Conservation (phyloP, 2,329 filamentous ascomycete genomes). For the Phialophora verrucosa region DNA sequence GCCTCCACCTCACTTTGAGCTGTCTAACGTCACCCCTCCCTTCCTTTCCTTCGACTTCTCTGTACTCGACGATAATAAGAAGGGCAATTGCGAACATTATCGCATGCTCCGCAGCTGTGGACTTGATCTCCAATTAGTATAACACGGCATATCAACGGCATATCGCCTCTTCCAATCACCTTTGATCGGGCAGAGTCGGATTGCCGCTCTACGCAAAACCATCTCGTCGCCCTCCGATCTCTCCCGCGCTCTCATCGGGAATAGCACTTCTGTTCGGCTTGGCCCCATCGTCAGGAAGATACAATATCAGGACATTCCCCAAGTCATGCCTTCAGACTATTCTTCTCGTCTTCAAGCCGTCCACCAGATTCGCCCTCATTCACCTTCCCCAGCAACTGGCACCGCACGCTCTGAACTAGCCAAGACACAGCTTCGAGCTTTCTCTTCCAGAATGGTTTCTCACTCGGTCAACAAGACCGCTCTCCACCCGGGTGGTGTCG, state of each 20-base stretch:
- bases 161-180: conserved; percentile 31
- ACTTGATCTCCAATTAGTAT: conserved; percentile 33
- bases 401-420: conserved; percentile 38
- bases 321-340: conserved; percentile 35
- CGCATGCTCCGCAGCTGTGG: conserved; percentile 34
- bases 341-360: conserved; percentile 35
- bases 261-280: conserved; percentile 31
- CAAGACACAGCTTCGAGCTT: conserved; percentile 36
- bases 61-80: conserved; percentile 26
- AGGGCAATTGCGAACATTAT: conserved; percentile 28
- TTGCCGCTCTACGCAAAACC: conserved; percentile 20
- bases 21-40: conserved; percentile 17
- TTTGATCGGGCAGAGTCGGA: conserved; percentile 32
- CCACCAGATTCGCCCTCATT: conserved; percentile 36
- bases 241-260: conserved; percentile 33
- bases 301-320: conserved; percentile 32
- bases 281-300: conserved; percentile 32
- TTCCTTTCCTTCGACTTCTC: conserved; percentile 9
- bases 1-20: conserved; percentile 13
- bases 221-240: conserved; percentile 30
- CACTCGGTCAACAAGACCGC: conserved; percentile 84
- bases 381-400: conserved; percentile 36
- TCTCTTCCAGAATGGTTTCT: conserved; percentile 50
- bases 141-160: conserved; percentile 28
- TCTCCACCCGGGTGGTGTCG: conserved; percentile 87